Evolutionary conservation across 1,284 basidiomycete species (phyloP).

Genomic region (Trichosporon coremiiforme): DNA sequence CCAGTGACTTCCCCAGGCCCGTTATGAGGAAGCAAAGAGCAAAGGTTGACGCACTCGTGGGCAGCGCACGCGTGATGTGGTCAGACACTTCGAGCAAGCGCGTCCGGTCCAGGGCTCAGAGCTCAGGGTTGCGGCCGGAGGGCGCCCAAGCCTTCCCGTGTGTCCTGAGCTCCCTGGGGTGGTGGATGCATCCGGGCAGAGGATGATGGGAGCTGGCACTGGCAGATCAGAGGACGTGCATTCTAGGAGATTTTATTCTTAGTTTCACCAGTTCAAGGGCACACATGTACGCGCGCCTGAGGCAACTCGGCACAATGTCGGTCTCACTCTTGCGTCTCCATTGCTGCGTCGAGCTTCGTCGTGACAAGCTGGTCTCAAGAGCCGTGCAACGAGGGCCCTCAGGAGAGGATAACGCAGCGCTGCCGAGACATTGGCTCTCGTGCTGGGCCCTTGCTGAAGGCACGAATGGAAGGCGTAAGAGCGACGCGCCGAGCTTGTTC

Average conservation of each 20-base stretch:
- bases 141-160: constrained; percentile 3
- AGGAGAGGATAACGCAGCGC: not conserved
- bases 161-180: not conserved
- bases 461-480: not conserved
- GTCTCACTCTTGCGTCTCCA: not conserved
- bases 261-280: not conserved
- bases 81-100: not conserved
- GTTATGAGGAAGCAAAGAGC: not conserved
- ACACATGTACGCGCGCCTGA: not conserved
- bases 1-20: too few relatives aligned
- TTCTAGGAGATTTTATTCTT: not conserved
- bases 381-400: not conserved
- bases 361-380: not conserved
- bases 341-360: not conserved
- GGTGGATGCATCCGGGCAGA: not conserved
- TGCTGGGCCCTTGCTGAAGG: not conserved
- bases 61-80: not conserved
- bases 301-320: not conserved
- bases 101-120: not conserved
- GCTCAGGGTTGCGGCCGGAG: not conserved
- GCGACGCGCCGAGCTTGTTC: constrained; percentile 1
- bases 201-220: not conserved
- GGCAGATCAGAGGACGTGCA: constrained; percentile 13
- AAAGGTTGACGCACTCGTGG: not conserved
- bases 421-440: not conserved